phyloP scores from a whole-genome alignment of 1,284 basidiomycete genomes.

The Coniferiporia sulphurascens region DNA sequence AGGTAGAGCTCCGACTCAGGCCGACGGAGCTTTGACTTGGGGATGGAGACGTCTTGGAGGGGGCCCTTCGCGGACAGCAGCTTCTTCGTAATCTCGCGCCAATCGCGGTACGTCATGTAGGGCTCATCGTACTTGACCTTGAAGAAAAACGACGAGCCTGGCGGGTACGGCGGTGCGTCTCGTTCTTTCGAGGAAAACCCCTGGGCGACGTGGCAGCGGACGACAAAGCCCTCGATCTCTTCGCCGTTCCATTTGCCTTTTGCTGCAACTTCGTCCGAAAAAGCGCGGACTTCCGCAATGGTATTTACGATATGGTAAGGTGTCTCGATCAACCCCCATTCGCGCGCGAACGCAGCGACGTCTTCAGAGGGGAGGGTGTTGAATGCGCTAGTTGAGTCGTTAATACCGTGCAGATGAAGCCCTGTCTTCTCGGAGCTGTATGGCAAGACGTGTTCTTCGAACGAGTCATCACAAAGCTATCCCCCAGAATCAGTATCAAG shows the following conservation, averaged over 20 bases:
- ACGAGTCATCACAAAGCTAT: slow-evolving; percentile 94
- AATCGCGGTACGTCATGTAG: slow-evolving; percentile 97
- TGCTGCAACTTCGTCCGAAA: slow-evolving; percentile 66
- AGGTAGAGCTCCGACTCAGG: slow-evolving; percentile 65
- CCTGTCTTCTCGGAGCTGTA: slow-evolving; percentile 83
- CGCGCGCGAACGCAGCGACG: slow-evolving; percentile 78
- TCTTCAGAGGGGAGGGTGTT: slow-evolving; percentile 62
- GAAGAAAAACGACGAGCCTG: slow-evolving; percentile 93
- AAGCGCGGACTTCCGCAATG: slow-evolving; percentile 66
- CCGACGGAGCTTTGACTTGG: slow-evolving; percentile 58
- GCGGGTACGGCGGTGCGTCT: slow-evolving; percentile 53
- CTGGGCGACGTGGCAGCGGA: slow-evolving; percentile 65
- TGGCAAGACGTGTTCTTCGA: slow-evolving; percentile 95
- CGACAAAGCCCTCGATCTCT: slow-evolving; percentile 94
- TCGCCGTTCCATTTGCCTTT: slow-evolving; percentile 81
- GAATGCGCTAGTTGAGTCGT: slow-evolving; percentile 70
- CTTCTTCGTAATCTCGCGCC: slow-evolving; percentile 89
- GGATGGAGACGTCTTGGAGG: slow-evolving; percentile 34
- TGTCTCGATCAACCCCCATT: slow-evolving; percentile 92
- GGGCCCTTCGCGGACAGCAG: slow-evolving; percentile 47
- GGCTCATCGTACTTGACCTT: slow-evolving; percentile 99
- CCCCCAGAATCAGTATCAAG: neutral
- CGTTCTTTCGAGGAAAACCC: slow-evolving; percentile 32
- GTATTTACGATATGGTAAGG: slow-evolving; percentile 55
- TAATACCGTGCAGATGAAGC: slow-evolving; percentile 92